Base-by-base conservation (phyloP, 306 rosid species). In the Begonia peltatifolia region DNA sequence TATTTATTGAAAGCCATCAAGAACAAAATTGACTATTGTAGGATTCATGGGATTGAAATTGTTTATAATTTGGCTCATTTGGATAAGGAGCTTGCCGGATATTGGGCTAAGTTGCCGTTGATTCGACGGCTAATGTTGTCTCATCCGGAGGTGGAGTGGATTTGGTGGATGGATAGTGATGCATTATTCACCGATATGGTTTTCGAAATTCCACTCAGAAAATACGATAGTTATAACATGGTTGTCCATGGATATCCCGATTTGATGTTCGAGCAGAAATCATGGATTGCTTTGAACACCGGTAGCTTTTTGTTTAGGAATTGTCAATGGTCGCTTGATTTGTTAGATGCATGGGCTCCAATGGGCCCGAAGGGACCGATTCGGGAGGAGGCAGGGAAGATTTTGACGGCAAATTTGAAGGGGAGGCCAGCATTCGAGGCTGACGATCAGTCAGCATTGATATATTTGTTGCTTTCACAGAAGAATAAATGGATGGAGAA, bases 91-190 rank as follows among this genome's bases (percentile, higher is more conserved):
- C 94, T 87, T 16, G 87, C 96, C 53, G 96, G 96, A 8, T 87
- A 87, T 56, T 87, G 96, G 96, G 84, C 96, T 8, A 87, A 87
- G 62, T 62, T 87, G 82, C 96, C 96, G 1, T 70, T 87, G 80
- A 74, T 87, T 59, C 15, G 96, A 57, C 64, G 78, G 61, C 30
- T 87, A 62, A 87, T 83, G 96, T 50, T 87, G 67, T 83, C 96
- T 6, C 96, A 87, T 35, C 94, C 94, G 0, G 96, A 87, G 57
- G 94, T 87, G 9, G 94, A 87, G 68, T 87, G 96, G 96, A 87
- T 87, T 71, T 87, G 96, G 96, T 87, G 96, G 96, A 80, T 87
- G 94, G 96, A 87, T 30, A 87, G 96, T 67, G 96, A 87, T 74
- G 96, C 96, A 3, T 64, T 87, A 54, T 83, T 87, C 30, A 83